Evolutionary conservation across 2,329 filamentous ascomycete species (phyloP).

Genomic region (Fusarium circinatum): DNA sequence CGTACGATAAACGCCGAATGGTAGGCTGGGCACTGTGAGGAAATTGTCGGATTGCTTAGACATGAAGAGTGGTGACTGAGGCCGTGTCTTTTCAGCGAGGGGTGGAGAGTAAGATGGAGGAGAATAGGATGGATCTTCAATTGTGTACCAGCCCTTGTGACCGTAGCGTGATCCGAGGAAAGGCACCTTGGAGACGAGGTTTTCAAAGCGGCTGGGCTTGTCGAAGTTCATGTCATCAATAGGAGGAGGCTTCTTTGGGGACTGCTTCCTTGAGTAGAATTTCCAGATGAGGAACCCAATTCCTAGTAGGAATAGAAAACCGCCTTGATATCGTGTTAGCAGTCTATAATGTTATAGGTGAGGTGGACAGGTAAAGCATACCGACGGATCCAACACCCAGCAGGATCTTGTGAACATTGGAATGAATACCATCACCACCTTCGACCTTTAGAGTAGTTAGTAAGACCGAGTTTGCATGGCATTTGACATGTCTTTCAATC

Average conservation of each 20-base stretch:
- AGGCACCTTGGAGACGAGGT: conserved; percentile 49
- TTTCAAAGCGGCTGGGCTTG: conserved; percentile 37
- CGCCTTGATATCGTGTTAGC: conserved; percentile 25
- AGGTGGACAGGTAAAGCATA: conserved; percentile 8
- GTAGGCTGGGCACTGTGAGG: conserved; percentile 37
- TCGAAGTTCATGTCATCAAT: conserved; percentile 36
- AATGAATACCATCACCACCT: conserved; percentile 22
- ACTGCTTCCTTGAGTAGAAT: conserved; percentile 18
- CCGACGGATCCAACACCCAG: conserved; percentile 39
- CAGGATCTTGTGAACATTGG: conserved; percentile 40
- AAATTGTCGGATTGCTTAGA: conserved; percentile 37
- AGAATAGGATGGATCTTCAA: conserved; percentile 42
- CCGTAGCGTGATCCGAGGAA: conserved; percentile 50
- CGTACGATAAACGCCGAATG: conserved; percentile 31
- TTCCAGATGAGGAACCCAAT: conserved; percentile 42
- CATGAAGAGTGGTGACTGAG: conserved; percentile 17
- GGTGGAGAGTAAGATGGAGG: conserved; percentile 12
- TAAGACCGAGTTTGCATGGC: background rate
- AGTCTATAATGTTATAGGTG: background rate
- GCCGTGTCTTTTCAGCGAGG: conserved; percentile 37
- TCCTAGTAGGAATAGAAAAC: conserved; percentile 35
- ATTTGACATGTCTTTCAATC: background rate
- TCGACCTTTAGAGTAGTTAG: conserved; percentile 28
- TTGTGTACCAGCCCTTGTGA: conserved; percentile 49
- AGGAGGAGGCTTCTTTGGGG: conserved; percentile 9